Conservation (phyloP, 2,329 filamentous ascomycete species). For the Trichothecium sympodiale region DNA sequence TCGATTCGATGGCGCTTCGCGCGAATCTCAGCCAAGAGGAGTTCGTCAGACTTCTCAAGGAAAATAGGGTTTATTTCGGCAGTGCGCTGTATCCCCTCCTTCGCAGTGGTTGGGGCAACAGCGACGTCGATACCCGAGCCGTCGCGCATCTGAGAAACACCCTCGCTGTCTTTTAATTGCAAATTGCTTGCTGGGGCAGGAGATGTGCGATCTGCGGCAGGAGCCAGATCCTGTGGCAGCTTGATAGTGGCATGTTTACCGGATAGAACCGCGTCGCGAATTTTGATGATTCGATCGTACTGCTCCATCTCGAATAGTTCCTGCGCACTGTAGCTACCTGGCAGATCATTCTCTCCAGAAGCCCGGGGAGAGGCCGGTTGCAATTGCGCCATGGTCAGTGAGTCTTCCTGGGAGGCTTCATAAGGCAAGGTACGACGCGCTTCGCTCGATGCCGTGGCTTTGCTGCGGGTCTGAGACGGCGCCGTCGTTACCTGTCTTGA, state of each 20-base stretch:
- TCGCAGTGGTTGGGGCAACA: slow-evolving; percentile 10
- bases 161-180: too few relatives aligned
- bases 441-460: too few relatives aligned
- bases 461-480: too few relatives aligned
- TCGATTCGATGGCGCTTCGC: slow-evolving; percentile 76
- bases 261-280: slow-evolving; percentile 71
- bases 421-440: too few relatives aligned
- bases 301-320: slow-evolving; percentile 50
- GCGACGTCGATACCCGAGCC: background rate
- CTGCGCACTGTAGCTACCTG: too few relatives aligned
- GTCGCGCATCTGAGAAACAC: too few relatives aligned
- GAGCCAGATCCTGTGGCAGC: slow-evolving; percentile 24
- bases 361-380: too few relatives aligned
- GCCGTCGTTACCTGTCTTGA: too few relatives aligned
- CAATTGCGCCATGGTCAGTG: too few relatives aligned
- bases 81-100: slow-evolving; percentile 22
- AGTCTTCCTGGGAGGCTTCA: too few relatives aligned
- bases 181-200: too few relatives aligned
- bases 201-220: background rate
- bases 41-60: slow-evolving; percentile 74
- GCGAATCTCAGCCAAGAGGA: slow-evolving; percentile 72
- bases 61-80: slow-evolving; percentile 73
- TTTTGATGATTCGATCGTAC: slow-evolving; percentile 69
- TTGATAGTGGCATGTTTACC: slow-evolving; percentile 61
- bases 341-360: too few relatives aligned